Percentiles rank a stretch among this genome's conserved stretches.
phyloP scores from a whole-genome alignment of 2,329 filamentous ascomycete species.

The Diaporthe sp. region DNA sequence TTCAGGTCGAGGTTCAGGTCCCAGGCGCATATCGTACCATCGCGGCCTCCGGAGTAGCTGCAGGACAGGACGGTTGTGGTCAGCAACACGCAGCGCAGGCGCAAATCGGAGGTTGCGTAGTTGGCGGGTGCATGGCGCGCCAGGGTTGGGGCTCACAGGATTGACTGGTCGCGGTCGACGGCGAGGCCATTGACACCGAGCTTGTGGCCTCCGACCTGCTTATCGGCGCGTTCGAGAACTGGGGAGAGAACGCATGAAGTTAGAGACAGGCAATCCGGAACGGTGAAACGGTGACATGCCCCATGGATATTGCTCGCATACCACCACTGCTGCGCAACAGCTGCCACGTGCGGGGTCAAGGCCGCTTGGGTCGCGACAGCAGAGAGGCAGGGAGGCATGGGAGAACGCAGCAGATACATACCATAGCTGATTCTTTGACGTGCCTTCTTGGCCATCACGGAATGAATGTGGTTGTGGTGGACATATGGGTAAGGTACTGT shows the following conservation, averaged over 20 bases:
- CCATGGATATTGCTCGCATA: constrained; percentile 25
- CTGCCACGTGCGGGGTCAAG: constrained; percentile 47
- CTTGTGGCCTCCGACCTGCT: constrained; percentile 82
- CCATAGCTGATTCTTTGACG: constrained; percentile 78
- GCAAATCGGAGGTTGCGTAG: constrained; percentile 26
- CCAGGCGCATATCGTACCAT: constrained; percentile 97
- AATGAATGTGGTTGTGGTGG: constrained; percentile 37
- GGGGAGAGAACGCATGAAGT: constrained; percentile 43
- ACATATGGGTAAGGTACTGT: constrained; percentile 41
- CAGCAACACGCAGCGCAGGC: constrained; percentile 41
- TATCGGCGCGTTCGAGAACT: constrained; percentile 73
- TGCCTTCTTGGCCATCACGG: constrained; percentile 73
- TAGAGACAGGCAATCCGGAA: constrained; percentile 40
- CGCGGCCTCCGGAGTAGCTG: constrained; percentile 95
- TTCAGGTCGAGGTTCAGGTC: constrained; percentile 82
- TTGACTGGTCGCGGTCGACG: constrained; percentile 84
- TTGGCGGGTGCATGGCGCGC: not conserved
- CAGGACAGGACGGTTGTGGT: constrained; percentile 43
- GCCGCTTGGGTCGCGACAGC: constrained; percentile 41
- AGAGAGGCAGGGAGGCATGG: constrained; percentile 35
- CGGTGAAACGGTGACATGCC: constrained; percentile 30
- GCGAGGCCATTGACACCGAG: constrained; percentile 96
- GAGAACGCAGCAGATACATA: constrained; percentile 53
- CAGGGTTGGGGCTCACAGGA: constrained; percentile 75
- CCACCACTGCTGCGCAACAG: constrained; percentile 23